phyloP scores from a whole-genome alignment of 1,284 basidiomycete species.

The Cutaneotrichosporon cavernicola region DNA sequence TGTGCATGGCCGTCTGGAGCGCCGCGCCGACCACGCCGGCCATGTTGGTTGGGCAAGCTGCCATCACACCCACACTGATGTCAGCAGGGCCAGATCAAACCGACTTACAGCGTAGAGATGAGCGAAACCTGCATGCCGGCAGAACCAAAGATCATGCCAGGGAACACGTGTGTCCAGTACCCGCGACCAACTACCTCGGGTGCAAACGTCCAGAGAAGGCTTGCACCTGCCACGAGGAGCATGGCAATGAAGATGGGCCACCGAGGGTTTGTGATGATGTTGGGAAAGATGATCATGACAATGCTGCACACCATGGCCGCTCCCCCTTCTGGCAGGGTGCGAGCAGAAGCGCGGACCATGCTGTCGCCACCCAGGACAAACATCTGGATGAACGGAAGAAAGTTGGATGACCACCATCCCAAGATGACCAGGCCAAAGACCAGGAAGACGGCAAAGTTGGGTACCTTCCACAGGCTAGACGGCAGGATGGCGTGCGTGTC shows the following conservation, averaged over 20 bases:
- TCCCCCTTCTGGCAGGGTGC: conserved; percentile 32
- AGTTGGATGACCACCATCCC: conserved; percentile 31
- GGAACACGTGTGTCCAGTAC: conserved; percentile 33
- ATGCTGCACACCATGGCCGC: conserved; percentile 24
- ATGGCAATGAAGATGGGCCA: conserved; percentile 29
- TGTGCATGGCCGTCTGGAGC: conserved; percentile 16
- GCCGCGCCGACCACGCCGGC: conserved; percentile 29
- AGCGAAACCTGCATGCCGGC: conserved; percentile 27
- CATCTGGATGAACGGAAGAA: conserved; percentile 29
- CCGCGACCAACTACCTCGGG: conserved; percentile 16
- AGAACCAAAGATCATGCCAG: conserved; percentile 29
- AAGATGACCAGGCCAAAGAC: conserved; percentile 30
- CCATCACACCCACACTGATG: conserved; percentile 14
- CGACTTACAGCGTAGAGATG: conserved; percentile 30
- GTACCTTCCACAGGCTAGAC: conserved; percentile 35
- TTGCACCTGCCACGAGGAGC: conserved; percentile 24
- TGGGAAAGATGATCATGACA: conserved; percentile 13
- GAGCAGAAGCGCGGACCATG: conserved; percentile 29
- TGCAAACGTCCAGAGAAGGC: conserved; percentile 21
- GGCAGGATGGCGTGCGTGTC: conserved; percentile 36
- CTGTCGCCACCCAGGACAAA: conserved; percentile 25
- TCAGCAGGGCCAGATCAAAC: background rate
- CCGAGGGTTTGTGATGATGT: conserved; percentile 22
- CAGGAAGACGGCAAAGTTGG: conserved; percentile 38
- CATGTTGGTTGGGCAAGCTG: background rate